phyloP scores from a whole-genome alignment of 2,329 filamentous ascomycete genomes.

The Aspergillus sp. region DNA sequence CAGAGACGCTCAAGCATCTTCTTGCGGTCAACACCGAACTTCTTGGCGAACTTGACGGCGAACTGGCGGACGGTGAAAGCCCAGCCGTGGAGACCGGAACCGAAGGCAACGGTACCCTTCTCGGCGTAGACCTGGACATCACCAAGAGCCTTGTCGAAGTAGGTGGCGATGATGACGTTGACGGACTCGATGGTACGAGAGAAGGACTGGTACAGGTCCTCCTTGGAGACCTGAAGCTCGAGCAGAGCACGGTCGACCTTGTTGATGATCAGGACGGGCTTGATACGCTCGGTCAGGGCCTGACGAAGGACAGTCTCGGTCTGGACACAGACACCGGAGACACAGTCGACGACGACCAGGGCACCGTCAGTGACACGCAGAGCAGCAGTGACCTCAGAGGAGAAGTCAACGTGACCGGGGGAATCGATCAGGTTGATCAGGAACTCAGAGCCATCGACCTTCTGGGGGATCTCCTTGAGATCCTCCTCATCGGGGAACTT shows the following conservation, averaged over 20 bases:
- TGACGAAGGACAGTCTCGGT: slow-evolving; percentile 99
- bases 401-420: slow-evolving; percentile 99
- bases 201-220: slow-evolving; percentile 99
- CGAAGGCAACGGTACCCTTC: slow-evolving; percentile 97
- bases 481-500: slow-evolving; percentile 79
- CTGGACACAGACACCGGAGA: slow-evolving; percentile 99
- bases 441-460: slow-evolving; percentile 92
- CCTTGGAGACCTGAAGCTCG: slow-evolving; percentile 97
- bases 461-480: slow-evolving; percentile 88
- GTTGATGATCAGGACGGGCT: slow-evolving; percentile 99
- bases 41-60: slow-evolving; percentile 94
- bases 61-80: slow-evolving; percentile 99
- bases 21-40: slow-evolving; percentile 98
- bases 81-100: slow-evolving; percentile 99
- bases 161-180: slow-evolving; percentile 99
- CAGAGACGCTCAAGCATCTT: slow-evolving; percentile 99
- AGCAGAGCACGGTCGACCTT: slow-evolving; percentile 99
- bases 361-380: slow-evolving; percentile 99
- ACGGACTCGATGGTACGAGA: slow-evolving; percentile 99
- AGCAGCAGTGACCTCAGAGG: slow-evolving; percentile 97
- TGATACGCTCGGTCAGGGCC: slow-evolving; percentile 99
- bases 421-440: slow-evolving; percentile 99
- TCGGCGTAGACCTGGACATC: slow-evolving; percentile 99
- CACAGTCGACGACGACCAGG: slow-evolving; percentile 98
- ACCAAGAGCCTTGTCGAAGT: slow-evolving; percentile 94